Evolutionary conservation across 2,329 filamentous ascomycete genomes (phyloP), one percentile per base, ranked within the genome.

Genomic region (Pseudocercospora ulei): DNA sequence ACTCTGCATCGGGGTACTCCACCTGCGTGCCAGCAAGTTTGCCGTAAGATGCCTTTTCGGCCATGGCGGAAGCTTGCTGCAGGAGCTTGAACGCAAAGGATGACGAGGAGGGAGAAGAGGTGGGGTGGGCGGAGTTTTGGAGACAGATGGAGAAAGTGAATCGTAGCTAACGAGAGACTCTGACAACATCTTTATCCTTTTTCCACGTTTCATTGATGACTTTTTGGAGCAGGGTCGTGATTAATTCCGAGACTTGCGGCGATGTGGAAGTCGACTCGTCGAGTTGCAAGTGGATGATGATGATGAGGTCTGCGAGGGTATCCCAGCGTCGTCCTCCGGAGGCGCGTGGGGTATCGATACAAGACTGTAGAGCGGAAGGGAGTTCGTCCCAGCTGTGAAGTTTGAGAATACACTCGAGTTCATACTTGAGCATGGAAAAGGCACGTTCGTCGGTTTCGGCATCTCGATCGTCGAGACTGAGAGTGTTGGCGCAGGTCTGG

Each of bases 101-200:
- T 19, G n/a, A n/a, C n/a, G n/a, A n/a, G n/a, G n/a, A n/a, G n/a
- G n/a, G n/a, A n/a, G n/a, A n/a, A n/a, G n/a, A n/a, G n/a, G n/a
- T n/a, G n/a, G n/a, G n/a, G n/a, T n/a, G n/a, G n/a, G n/a, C n/a
- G n/a, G n/a, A n/a, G 12, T 75, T 69, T 30, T 77, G 70, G 3
- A 86, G 61, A 0, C 80, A 71, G 1, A 76, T 66, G 45, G 82
- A 79, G 48, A 88, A 82, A 2, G 90, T 67, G 51, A 82, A 86
- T 1, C 83, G 75, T 29, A 88, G 72, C 65, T 90, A 93, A 51
- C 80, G 80, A 5, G 81, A 73, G 1, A 92, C 65, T 50, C 75
- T 77, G 1, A 58, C 55, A 3, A 67, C 66, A 45, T 80, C 70
- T 28, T 78, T 75, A 0, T 58, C 50, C 26, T 51, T 49, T 12